Conservation (phyloP, 108 stramenopile species). For the Nitzschia putrida region DNA sequence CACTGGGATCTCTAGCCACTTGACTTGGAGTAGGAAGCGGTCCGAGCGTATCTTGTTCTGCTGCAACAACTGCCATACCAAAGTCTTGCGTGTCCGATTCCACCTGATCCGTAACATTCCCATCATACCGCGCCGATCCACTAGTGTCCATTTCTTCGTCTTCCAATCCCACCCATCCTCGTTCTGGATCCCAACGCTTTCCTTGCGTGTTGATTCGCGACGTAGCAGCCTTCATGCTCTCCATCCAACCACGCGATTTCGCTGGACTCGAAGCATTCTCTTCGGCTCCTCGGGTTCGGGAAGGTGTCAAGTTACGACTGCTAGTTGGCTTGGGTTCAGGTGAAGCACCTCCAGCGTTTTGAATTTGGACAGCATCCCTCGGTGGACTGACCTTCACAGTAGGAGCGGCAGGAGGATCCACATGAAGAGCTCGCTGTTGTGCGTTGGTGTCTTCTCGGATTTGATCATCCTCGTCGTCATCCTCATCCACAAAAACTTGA, state of each 20-base stretch:
- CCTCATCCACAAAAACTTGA: neutral
- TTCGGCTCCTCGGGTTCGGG: neutral
- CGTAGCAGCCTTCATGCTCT: constrained; percentile 73
- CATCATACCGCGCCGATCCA: constrained; percentile 9
- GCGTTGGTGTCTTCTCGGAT: neutral
- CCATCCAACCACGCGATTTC: constrained; percentile 58
- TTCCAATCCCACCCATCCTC: constrained; percentile 51
- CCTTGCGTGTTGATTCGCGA: constrained; percentile 38
- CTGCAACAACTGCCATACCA: constrained; percentile 7
- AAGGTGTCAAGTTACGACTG: neutral
- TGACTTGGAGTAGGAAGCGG: neutral
- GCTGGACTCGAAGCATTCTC: constrained; percentile 24
- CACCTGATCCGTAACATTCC: constrained; percentile 9
- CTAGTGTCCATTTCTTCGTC: constrained; percentile 22
- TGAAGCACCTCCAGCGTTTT: neutral
- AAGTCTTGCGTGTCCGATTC: constrained; percentile 36
- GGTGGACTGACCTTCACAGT: neutral
- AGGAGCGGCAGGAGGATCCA: neutral
- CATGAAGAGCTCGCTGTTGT: neutral
- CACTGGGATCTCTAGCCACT: constrained; percentile 10
- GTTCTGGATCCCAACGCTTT: constrained; percentile 66
- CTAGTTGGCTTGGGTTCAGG: neutral
- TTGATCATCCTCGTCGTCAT: neutral
- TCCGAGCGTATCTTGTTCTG: neutral
- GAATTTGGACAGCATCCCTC: neutral